phyloP scores from a whole-genome alignment of 1,139 yeast genomes.

The Geotrichum carabidarum region DNA sequence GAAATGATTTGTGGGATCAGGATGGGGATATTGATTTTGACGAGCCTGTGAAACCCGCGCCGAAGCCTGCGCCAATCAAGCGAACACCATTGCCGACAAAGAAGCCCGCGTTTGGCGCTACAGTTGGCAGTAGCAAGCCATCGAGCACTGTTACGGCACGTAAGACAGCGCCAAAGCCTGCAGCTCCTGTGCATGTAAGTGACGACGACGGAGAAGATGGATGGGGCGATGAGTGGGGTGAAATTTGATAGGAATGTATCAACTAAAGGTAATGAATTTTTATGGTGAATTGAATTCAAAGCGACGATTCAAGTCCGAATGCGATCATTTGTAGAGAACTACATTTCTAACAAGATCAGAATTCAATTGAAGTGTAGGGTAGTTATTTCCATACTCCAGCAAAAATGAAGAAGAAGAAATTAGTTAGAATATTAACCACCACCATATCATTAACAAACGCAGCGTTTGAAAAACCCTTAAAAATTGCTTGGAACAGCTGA shows the following conservation, averaged over 20 bases:
- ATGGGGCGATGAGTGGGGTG: conserved; percentile 20
- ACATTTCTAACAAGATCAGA: too few species aligned
- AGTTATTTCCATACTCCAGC: too few species aligned
- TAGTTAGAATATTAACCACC: too few species aligned
- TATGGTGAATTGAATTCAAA: too few species aligned
- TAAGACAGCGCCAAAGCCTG: background rate
- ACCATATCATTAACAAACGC: too few species aligned
- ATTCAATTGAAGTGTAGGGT: too few species aligned
- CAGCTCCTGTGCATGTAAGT: background rate
- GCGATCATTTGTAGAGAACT: too few species aligned
- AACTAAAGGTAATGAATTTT: too few species aligned
- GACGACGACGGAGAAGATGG: conserved; percentile 15
- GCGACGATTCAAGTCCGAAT: too few species aligned
- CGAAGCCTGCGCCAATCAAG: background rate
- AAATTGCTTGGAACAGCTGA: too few species aligned
- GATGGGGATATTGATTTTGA: conserved; percentile 22
- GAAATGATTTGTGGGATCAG: conserved; percentile 6
- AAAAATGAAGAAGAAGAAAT: too few species aligned
- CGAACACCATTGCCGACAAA: background rate
- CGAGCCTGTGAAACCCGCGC: conserved; percentile 18
- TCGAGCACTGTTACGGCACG: background rate
- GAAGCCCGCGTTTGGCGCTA: conserved; percentile 13
- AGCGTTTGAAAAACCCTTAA: too few species aligned
- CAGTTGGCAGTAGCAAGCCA: background rate
- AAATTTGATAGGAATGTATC: background rate